These are phyloP conservation scores for Spinellus fusiger DNA, from an alignment of 192 early-diverging fungal species.

Conservation along the genomic window DNA sequence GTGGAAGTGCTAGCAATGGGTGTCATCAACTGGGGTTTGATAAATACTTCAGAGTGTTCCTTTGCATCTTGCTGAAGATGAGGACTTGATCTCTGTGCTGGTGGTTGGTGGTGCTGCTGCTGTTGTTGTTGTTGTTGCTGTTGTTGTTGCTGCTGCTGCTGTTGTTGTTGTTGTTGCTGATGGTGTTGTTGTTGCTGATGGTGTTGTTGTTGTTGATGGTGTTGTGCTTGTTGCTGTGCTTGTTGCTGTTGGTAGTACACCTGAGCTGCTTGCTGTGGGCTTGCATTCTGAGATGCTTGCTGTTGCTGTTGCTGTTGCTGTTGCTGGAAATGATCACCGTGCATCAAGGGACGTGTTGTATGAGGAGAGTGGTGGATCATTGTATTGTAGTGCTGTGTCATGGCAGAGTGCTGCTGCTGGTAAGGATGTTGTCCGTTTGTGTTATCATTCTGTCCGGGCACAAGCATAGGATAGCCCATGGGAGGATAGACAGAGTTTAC, in stretches of 20 bases:
- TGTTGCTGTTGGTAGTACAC: constrained; percentile 4
- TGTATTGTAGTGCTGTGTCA: constrained; percentile 6
- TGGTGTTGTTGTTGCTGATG: neutral
- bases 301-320: constrained; percentile 3
- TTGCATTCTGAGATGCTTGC: constrained; percentile 3
- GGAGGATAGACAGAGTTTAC: constrained; percentile 21
- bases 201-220: constrained; percentile 1
- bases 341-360: constrained; percentile 10
- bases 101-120: constrained; percentile 8
- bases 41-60: constrained; percentile 10
- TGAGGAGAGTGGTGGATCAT: constrained; percentile 18
- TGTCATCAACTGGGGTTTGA: constrained; percentile 19
- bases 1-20: constrained; percentile 32
- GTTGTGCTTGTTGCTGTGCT: constrained; percentile 2
- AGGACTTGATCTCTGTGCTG: constrained; percentile 12
- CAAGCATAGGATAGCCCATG: constrained; percentile 16
- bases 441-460: constrained; percentile 7
- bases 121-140: constrained; percentile 6
- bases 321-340: neutral
- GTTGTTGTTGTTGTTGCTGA: neutral
- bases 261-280: constrained; percentile 8
- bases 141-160: neutral
- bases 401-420: constrained; percentile 8
- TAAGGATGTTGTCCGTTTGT: neutral
- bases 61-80: constrained; percentile 3